Percentiles rank a stretch among this genome's conserved stretches.
Evolutionary conservation across 2,329 filamentous ascomycete species (phyloP).

Genomic region (Xylaria sp.): DNA sequence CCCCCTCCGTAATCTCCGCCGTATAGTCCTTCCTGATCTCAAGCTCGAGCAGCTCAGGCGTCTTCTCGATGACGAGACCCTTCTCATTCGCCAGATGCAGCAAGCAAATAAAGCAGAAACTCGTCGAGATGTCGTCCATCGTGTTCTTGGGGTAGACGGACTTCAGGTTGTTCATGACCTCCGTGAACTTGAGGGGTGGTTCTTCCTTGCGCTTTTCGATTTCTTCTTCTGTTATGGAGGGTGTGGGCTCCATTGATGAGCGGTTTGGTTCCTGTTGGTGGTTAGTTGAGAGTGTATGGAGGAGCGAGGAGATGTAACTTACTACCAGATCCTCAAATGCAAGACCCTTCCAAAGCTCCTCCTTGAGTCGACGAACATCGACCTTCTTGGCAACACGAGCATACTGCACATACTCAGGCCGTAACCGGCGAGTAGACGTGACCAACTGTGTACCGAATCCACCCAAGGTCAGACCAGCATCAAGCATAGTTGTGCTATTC

Average conservation of each 20-base stretch:
- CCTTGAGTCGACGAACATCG: slow-evolving; percentile 62
- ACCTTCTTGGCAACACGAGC: slow-evolving; percentile 67
- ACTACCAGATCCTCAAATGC: slow-evolving; percentile 50
- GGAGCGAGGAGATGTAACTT: slow-evolving; percentile 28
- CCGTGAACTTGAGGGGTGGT: slow-evolving; percentile 72
- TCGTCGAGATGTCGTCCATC: slow-evolving; percentile 93
- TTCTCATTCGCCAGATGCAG: slow-evolving; percentile 91
- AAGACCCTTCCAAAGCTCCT: slow-evolving; percentile 66
- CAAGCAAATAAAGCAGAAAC: slow-evolving; percentile 85
- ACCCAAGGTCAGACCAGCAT: slow-evolving; percentile 45
- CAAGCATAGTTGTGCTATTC: slow-evolving; percentile 46
- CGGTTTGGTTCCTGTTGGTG: slow-evolving; percentile 25
- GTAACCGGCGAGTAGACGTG: slow-evolving; percentile 56
- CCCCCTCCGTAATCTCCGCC: slow-evolving; percentile 46
- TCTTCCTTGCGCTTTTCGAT: slow-evolving; percentile 35
- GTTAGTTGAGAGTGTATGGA: slow-evolving; percentile 5
- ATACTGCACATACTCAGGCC: slow-evolving; percentile 66
- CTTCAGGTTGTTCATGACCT: slow-evolving; percentile 85
- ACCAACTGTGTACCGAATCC: slow-evolving; percentile 63
- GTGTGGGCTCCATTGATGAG: slow-evolving; percentile 28
- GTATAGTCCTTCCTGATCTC: slow-evolving; percentile 58
- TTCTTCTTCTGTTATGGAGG: slow-evolving; percentile 27
- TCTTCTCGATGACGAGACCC: slow-evolving; percentile 69
- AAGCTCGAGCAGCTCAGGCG: slow-evolving; percentile 53
- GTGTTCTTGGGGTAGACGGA: slow-evolving; percentile 77